Base-by-base conservation (phyloP, 140 eudicot genomes). In the Bidens hawaiensis region DNA sequence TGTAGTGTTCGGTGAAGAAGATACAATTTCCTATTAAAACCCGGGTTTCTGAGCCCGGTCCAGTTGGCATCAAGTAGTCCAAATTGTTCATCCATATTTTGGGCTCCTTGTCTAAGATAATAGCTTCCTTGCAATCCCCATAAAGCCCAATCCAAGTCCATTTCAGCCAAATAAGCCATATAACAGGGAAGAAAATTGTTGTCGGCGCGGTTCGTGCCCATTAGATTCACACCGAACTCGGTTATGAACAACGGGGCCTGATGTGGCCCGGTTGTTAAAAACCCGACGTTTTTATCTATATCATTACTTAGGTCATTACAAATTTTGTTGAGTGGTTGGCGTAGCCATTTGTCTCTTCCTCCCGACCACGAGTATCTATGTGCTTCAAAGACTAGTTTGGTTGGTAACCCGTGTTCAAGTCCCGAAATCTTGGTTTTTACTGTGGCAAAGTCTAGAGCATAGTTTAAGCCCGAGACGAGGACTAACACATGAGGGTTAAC, bases 71-170 rank as follows among this genome's bases (percentile, higher is more conserved):
- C 51, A 27, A 82, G 71, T 14, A 82, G 30, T 7, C 89, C 89
- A 72, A 57, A 82, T n/a, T 24, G 50, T 64, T 82, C 89, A 49
- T 78, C 82, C 43, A 19, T 21, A 22, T 67, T 76, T 45, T 65
- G 67, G 6, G 21, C 23, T 9, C 75, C 82, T 26, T 82, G 54
- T 64, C 82, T 79, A 31, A 71, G 25, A 22, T 70, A 75, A 65
- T 82, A 82, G 40, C 85, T 79, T 54, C 89, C 89, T 51, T 58
- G 76, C 50, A 82, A 51, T 16, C 70, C 82, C 89, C 89, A 82
- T 14, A 79, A 38, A 15, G 76, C 81, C 89, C 89, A 82, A 60
- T 82, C 89, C 64, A 82, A 58, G 62, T 82, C 89, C 60, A 38
- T 25, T 51, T 75, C 76, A 9, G 78, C 79, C 72, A 75, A 43